A percentile compares a stretch with the other conserved stretches of the same genome.
Conservation (phyloP, 768 basidiomycete genomes). For the Leccinum boreale region DNA sequence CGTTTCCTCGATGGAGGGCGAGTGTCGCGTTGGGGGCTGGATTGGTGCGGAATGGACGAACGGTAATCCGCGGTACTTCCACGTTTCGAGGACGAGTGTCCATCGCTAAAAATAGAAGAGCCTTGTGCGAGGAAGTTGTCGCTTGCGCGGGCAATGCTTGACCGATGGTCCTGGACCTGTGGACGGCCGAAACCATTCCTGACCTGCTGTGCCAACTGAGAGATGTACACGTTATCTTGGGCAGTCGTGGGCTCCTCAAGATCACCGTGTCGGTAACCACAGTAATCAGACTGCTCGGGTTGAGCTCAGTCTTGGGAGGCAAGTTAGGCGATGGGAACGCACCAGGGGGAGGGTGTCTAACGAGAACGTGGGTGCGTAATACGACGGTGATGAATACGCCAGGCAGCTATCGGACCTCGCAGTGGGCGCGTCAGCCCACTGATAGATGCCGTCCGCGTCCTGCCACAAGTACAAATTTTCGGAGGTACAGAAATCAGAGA, state of each 20-base stretch:
- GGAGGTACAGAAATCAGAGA: constrained; percentile 23
- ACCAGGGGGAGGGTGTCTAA: constrained; percentile 19
- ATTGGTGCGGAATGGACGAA: constrained; percentile 11
- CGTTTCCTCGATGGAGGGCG: constrained; percentile 32
- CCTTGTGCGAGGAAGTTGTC: constrained; percentile 32
- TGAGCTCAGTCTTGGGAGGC: constrained; percentile 4
- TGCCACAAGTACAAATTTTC: constrained; percentile 30
- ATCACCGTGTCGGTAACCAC: constrained; percentile 17
- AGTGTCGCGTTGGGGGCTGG: constrained; percentile 15
- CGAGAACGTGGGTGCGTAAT: constrained; percentile 12
- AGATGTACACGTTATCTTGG: constrained; percentile 22
- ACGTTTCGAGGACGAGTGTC: constrained; percentile 18
- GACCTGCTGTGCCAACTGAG: constrained; percentile 23
- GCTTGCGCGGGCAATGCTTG: constrained; percentile 32
- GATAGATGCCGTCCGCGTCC: constrained; percentile 26
- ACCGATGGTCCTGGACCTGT: constrained; percentile 30
- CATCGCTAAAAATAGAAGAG: constrained; percentile 29
- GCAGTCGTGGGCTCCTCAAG: constrained; percentile 5
- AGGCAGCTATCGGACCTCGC: constrained; percentile 24
- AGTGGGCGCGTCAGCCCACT: constrained; percentile 25
- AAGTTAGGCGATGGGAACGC: constrained; percentile 5
- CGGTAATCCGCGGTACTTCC: constrained; percentile 16
- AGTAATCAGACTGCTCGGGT: constrained; percentile 14
- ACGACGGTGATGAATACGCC: constrained; percentile 16
- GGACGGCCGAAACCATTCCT: constrained; percentile 17